Evolutionary conservation across 2,329 filamentous ascomycete species (phyloP), one percentile per base, ranked within the genome.

Genomic region (Pseudopithomyces chartarum): DNA sequence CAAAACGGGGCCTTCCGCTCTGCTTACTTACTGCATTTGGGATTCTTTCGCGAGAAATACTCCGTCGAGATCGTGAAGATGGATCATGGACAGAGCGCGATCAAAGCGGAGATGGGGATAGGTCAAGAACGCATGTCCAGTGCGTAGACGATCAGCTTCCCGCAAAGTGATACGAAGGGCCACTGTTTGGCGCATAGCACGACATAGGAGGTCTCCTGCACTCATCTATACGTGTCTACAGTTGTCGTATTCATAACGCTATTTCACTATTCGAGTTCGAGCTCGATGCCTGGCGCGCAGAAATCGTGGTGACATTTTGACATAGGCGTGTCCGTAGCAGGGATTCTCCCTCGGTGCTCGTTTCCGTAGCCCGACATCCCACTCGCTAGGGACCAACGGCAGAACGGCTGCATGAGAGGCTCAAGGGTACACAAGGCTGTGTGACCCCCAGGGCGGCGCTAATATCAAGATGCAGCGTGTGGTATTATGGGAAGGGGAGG

Each of bases 111-210:
- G 15, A n/a, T n/a, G n/a, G n/a, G 17, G 23, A 26, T 38, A 33
- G 23, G 12, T 32, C 45, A 20, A 19, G 45, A 48, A 48, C 32
- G 45, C 45, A 48, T 48, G 45, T 23, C 45, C 45, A 48, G 45
- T 48, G 33, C 45, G 32, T 38, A 13, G 2, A 20, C 19, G 15
- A 10, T 11, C 20, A 15, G 4, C 26, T 8, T 29, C 26, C 5
- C 26, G 26, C 26, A 29, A 29, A 29, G 5, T 8, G 8, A 29
- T 8, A 5, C 8, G 26, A 8, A 29, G 5, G 8, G 8, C 4
- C 8, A 8, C 8, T 8, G 26, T 29, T 5, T 29, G 8, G 26
- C 26, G 4, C 26, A 29, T 4, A 29, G 26, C 26, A 29, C 26
- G 26, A 29, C 5, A 5, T 29, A 29, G 5, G 5, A 5, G 8